Base-by-base conservation (phyloP, 2,329 filamentous ascomycete genomes). In the Thelonectria rubi region DNA sequence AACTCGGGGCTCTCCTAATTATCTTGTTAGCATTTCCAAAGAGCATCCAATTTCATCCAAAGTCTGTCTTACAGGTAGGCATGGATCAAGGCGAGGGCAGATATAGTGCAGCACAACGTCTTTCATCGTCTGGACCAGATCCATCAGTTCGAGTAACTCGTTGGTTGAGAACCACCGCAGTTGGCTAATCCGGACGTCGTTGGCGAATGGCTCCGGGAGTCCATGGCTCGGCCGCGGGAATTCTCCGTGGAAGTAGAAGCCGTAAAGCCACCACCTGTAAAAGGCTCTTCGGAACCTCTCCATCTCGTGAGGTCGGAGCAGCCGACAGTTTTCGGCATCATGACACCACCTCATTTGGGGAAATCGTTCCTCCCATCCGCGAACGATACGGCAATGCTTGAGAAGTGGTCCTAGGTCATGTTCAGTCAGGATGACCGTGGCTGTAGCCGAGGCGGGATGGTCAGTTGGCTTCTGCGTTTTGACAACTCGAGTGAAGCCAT, bases 181-280 rank as follows among this genome's bases (percentile, higher is more conserved):
- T 63, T 80, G 78, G 45, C 76, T 80, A 26, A 75, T 76, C 46
- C 81, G 75, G 12, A 79, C 66, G 51, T 80, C 76, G 46, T 81
- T 76, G 9, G 77, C 77, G 24, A 71, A 75, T 11, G 78, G 75
- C 60, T 78, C 77, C 0, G 78, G 78, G 46, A 77, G 72, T 2
- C 76, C 77, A 42, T 73, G 57, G 9, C 75, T 74, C 4, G 78
- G 78, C 24, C 75, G 72, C 10, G 74, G 77, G 37, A 75, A 73
- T 32, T 79, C 78, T 11, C 79, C 79, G 48, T 86, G 83, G 60
- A 86, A 86, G 62, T 83, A 81, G 34, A 79, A 78, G 7, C 82
- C 77, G 63, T 83, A 86, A 4, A 84, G 75, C 83, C 84, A 85
- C 84, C 84, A 87, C 32, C 77, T 74, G 52, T 84, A 84, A 30